phyloP scores from a whole-genome alignment of 352 stramenopile genomes.

The Peronospora tabacina region DNA sequence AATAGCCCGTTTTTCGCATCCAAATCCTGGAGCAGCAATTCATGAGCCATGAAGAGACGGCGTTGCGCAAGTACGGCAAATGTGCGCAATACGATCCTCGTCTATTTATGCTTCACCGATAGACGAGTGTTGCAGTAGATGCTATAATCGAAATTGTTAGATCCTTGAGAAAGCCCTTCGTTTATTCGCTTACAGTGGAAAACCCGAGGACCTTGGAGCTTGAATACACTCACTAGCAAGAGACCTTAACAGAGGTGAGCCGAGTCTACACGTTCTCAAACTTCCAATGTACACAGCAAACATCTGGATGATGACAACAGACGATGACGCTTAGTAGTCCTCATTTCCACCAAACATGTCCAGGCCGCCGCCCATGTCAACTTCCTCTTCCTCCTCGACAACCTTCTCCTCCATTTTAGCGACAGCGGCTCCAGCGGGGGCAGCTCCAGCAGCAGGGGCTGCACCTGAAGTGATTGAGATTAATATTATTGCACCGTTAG shows the following conservation, averaged over 20 bases:
- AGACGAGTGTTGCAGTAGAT: conserved; percentile 8
- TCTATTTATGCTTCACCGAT: conserved; percentile 65
- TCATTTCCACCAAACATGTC: conserved; percentile 84
- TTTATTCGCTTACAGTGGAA: conserved; percentile 62
- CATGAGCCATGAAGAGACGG: conserved; percentile 87
- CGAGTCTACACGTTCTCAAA: conserved; percentile 13
- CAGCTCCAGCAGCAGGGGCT: conserved; percentile 47
- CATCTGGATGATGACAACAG: background rate
- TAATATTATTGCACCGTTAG: conserved; percentile 1
- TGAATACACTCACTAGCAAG: conserved; percentile 24
- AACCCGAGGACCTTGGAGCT: conserved; percentile 11
- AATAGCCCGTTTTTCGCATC: conserved; percentile 94
- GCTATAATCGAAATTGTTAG: conserved; percentile 16
- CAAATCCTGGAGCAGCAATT: conserved; percentile 92
- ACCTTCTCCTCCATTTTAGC: conserved; percentile 56
- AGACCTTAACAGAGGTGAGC: conserved; percentile 10
- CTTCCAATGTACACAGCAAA: conserved; percentile 9
- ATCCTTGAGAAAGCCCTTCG: conserved; percentile 48
- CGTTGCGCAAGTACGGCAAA: conserved; percentile 91
- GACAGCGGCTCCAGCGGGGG: conserved; percentile 35
- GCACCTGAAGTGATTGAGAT: conserved; percentile 26
- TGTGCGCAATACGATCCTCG: conserved; percentile 84
- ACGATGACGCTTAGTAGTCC: conserved; percentile 63
- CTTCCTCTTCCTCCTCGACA: conserved; percentile 80
- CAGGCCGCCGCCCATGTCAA: conserved; percentile 75